Conservation (phyloP, 306 rosid genomes). For the Lagenaria siceraria region DNA sequence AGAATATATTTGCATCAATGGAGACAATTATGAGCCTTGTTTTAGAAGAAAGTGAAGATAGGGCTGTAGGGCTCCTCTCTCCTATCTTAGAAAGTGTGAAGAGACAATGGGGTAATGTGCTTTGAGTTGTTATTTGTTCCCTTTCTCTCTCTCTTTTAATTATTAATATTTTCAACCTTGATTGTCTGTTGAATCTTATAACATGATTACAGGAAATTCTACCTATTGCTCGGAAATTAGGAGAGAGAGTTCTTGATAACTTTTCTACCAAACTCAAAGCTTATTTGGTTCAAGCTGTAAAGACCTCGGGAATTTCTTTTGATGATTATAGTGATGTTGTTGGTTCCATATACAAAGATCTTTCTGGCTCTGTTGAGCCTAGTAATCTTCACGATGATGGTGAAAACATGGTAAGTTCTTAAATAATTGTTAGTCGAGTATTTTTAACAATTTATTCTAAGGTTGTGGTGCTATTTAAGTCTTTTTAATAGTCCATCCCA, state of each 20-base stretch:
- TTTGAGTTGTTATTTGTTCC: not conserved
- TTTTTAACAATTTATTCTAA: not conserved
- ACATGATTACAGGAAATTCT: conserved; percentile 34
- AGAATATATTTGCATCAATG: conserved; percentile 65
- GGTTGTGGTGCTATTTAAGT: not conserved
- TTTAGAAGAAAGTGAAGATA: conserved; percentile 89
- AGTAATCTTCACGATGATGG: conserved; percentile 35
- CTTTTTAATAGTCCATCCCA: not conserved
- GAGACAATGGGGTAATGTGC: conserved; percentile 43
- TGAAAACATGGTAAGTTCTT: conserved; percentile 34
- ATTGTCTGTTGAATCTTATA: conserved; percentile 6
- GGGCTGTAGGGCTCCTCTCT: conserved; percentile 49
- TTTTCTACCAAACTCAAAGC: conserved; percentile 57
- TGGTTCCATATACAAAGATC: conserved; percentile 55
- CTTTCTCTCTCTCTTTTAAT: not conserved
- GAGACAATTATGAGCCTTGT: conserved; percentile 84
- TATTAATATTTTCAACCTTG: conserved; percentile 1
- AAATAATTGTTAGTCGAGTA: not conserved
- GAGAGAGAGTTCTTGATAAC: conserved; percentile 59
- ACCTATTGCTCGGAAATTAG: conserved; percentile 55
- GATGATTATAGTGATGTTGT: conserved; percentile 54
- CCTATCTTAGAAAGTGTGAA: conserved; percentile 57
- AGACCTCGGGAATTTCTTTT: conserved; percentile 28
- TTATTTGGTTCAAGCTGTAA: conserved; percentile 48
- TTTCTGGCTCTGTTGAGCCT: conserved; percentile 32